phyloP scores from a whole-genome alignment of 1,139 yeast genomes.

The Petasospora fabianii region DNA sequence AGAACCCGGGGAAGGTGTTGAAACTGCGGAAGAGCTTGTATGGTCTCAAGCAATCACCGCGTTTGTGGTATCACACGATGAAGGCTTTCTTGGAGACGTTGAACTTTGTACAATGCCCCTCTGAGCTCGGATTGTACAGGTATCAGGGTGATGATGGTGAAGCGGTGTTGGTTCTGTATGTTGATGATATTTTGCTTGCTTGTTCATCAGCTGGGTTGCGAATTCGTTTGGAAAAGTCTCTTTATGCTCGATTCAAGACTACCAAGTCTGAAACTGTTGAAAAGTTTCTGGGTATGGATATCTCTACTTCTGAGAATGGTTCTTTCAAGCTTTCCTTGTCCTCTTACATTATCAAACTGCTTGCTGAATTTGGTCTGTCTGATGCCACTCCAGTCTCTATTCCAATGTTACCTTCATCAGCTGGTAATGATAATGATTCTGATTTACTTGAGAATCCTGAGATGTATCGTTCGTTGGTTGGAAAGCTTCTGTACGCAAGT shows the following conservation, averaged over 20 bases:
- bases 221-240: no score
- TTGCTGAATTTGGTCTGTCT: neutral
- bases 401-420: neutral
- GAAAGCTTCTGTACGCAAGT: neutral
- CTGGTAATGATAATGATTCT: neutral
- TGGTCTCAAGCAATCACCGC: no score
- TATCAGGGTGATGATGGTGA: no score
- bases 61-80: no score
- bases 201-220: no score
- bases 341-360: neutral
- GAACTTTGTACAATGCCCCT: no score
- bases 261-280: neutral
- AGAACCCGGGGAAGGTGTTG: no score
- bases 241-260: neutral
- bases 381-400: neutral
- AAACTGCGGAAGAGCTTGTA: no score
- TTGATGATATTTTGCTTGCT: no score
- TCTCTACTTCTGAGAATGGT: neutral
- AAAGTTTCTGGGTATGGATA: neutral
- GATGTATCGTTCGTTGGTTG: neutral
- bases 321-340: neutral
- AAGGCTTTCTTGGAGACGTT: no score
- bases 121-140: no score
- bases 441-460: neutral
- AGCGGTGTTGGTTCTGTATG: no score